Conservation (phyloP, 140 eudicot genomes). For the Erigeron philadelphicus region DNA sequence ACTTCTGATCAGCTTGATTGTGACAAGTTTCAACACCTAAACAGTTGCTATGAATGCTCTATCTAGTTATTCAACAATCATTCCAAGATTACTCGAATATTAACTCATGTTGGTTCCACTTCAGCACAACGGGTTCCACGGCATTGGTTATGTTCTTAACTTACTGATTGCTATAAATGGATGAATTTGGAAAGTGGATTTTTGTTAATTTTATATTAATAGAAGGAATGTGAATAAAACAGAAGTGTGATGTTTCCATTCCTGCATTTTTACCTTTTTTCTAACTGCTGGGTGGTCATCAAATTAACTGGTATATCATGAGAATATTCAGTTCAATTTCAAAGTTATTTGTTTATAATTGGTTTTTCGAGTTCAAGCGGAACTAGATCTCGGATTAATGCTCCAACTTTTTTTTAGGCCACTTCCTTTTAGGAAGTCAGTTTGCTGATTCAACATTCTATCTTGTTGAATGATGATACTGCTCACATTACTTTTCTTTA, state of each 20-base stretch:
- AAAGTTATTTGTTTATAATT: conserved; percentile 6
- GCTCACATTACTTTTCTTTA: conserved; percentile 5
- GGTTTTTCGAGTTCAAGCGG: conserved; percentile 13
- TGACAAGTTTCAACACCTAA: background rate
- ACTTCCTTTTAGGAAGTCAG: background rate
- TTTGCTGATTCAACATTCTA: conserved; percentile 4
- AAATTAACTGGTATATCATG: conserved; percentile 18
- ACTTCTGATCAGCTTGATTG: background rate
- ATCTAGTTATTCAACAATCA: background rate
- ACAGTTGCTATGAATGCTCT: background rate
- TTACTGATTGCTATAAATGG: conserved; percentile 6
- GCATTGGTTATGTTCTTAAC: background rate
- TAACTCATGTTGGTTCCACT: background rate
- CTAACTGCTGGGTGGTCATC: conserved; percentile 14
- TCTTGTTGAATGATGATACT: background rate
- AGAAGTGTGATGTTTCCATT: background rate
- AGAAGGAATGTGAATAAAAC: conserved; percentile 7
- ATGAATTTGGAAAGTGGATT: conserved; percentile 1
- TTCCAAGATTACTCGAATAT: background rate
- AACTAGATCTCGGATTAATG: conserved; percentile 17
- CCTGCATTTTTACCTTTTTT: conserved; percentile 16
- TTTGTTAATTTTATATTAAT: background rate
- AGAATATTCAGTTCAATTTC: conserved; percentile 12
- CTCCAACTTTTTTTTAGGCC: background rate
- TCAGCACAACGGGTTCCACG: background rate